Percentiles rank a stretch among this genome's conserved stretches.
Evolutionary conservation across 768 basidiomycete genomes (phyloP).

Genomic region (Daedaleopsis sinensis): DNA sequence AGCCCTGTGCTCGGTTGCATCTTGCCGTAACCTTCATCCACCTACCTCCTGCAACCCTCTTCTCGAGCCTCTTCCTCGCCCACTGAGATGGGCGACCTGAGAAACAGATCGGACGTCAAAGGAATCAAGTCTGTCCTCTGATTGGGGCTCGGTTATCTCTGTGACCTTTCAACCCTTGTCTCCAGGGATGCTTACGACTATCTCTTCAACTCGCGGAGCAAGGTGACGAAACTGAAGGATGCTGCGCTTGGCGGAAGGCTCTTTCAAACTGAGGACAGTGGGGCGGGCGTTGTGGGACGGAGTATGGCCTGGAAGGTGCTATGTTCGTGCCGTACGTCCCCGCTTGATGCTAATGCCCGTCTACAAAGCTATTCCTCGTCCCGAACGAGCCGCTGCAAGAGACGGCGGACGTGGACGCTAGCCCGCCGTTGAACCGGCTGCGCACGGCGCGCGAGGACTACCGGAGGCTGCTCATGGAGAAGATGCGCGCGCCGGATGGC

Average conservation of each 20-base stretch:
- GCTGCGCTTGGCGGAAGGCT: slow-evolving; percentile 63
- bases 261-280: slow-evolving; percentile 44
- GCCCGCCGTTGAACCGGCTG: slow-evolving; percentile 37
- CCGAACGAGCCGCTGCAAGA: slow-evolving; percentile 66
- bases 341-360: background rate
- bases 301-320: slow-evolving; percentile 86
- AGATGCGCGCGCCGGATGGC: slow-evolving; percentile 85
- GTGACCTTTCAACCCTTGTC: slow-evolving; percentile 27
- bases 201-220: slow-evolving; percentile 54
- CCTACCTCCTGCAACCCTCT: background rate
- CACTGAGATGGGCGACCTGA: slow-evolving; percentile 23
- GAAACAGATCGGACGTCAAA: slow-evolving; percentile 30
- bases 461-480: slow-evolving; percentile 58
- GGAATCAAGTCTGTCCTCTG: slow-evolving; percentile 38
- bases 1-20: background rate
- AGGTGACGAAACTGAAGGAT: slow-evolving; percentile 69
- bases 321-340: slow-evolving; percentile 14
- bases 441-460: slow-evolving; percentile 58
- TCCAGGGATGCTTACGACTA: slow-evolving; percentile 45
- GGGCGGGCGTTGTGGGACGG: slow-evolving; percentile 64
- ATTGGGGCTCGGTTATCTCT: slow-evolving; percentile 29
- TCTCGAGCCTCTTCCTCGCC: background rate
- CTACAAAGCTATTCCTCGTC: slow-evolving; percentile 64
- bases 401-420: slow-evolving; percentile 39
- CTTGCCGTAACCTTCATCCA: background rate